Evolutionary conservation across 108 stramenopile genomes (phyloP).

Genomic region (Fragilariopsis cylindrus): DNA sequence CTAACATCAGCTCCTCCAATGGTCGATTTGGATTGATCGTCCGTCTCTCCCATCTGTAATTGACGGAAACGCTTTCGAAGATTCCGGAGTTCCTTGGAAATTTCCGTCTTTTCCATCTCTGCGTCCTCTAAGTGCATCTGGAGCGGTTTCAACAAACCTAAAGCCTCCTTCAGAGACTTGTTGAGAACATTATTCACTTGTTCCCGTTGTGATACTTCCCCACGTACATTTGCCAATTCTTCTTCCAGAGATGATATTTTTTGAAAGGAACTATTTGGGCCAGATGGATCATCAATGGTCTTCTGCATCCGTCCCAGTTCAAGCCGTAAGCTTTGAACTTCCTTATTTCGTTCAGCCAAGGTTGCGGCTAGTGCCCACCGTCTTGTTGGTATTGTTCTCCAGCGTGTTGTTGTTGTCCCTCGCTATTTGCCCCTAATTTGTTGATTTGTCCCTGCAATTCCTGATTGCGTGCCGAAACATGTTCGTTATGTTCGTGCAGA

Average conservation of each 20-base stretch:
- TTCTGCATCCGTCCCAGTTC: constrained; percentile 16
- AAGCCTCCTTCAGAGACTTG: constrained; percentile 54
- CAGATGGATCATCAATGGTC: neutral
- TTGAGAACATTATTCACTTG: constrained; percentile 44
- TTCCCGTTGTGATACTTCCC: constrained; percentile 34
- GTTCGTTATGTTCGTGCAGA: constrained; percentile 44
- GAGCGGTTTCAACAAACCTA: constrained; percentile 51
- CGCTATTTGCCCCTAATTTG: constrained; percentile 20
- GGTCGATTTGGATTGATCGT: constrained; percentile 34
- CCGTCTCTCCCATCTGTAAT: constrained; percentile 29
- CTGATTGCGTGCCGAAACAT: constrained; percentile 32
- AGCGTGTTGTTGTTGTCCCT: constrained; percentile 25
- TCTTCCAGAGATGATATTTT: constrained; percentile 5
- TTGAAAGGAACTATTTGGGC: neutral
- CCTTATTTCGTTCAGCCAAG: constrained; percentile 17
- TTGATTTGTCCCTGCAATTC: constrained; percentile 43
- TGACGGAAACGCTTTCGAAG: constrained; percentile 38
- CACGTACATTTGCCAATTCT: constrained; percentile 24
- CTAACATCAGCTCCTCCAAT: constrained; percentile 12
- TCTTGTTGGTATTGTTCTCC: constrained; percentile 11
- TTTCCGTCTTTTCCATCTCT: constrained; percentile 49
- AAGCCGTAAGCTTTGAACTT: constrained; percentile 3
- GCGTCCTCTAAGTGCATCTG: constrained; percentile 55
- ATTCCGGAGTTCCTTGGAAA: constrained; percentile 41
- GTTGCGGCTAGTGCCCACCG: neutral